A percentile compares a stretch with the other conserved stretches of the same genome.
Conservation (phyloP, 345 rosid genomes). For the Lumnitzera littorea region DNA sequence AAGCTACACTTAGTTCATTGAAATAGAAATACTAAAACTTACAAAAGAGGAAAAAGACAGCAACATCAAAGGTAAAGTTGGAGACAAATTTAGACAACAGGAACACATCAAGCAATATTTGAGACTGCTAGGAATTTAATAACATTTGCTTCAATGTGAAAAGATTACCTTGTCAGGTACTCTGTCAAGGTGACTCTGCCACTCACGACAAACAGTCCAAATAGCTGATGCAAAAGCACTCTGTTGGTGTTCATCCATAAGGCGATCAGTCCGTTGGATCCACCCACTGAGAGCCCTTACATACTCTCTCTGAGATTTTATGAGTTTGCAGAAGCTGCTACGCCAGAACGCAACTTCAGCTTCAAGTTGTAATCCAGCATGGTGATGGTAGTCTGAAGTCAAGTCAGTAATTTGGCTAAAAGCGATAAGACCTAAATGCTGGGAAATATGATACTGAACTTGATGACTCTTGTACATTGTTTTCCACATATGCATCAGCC, state of each 20-base stretch:
- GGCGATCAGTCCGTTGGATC: conserved; percentile 56
- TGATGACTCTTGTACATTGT: conserved; percentile 74
- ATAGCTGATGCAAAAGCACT: conserved; percentile 38
- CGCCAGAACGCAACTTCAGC: conserved; percentile 69
- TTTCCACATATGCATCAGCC: conserved; percentile 70
- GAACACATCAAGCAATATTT: too few species aligned
- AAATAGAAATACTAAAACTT: too few species aligned
- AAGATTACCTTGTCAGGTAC: conserved; percentile 68
- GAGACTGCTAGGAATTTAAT: not conserved
- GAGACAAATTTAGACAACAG: too few species aligned
- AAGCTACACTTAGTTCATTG: too few species aligned
- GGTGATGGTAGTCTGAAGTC: conserved; percentile 60
- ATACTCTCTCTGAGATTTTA: conserved; percentile 56
- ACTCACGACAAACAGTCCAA: conserved; percentile 53
- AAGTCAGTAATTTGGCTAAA: conserved; percentile 37
- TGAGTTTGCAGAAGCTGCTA: conserved; percentile 64
- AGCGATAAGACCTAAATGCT: conserved; percentile 52
- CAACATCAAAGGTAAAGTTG: too few species aligned
- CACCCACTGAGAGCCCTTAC: conserved; percentile 56
- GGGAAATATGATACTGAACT: conserved; percentile 63
- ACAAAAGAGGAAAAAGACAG: too few species aligned
- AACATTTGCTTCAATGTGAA: not conserved
- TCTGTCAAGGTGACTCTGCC: conserved; percentile 53
- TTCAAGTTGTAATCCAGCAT: conserved; percentile 73
- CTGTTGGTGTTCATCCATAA: conserved; percentile 40